phyloP scores from a whole-genome alignment of 1,284 basidiomycete species.

The Vanrija humicola region DNA sequence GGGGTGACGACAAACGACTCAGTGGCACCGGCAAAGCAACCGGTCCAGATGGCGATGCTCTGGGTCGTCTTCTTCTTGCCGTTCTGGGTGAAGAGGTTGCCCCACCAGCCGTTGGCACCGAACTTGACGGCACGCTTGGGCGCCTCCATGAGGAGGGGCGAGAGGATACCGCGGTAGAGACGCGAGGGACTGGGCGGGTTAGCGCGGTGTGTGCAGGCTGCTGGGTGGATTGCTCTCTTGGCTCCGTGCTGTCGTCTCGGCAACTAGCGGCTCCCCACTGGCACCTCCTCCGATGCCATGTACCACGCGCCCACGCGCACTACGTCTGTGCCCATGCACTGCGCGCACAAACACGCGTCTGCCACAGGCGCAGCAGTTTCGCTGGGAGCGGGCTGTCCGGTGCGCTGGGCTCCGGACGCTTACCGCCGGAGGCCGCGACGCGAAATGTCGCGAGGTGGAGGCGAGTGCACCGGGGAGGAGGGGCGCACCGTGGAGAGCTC shows the following conservation, averaged over 20 bases:
- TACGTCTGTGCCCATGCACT: too few species aligned
- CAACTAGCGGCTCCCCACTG: neutral
- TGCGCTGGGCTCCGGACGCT: too few species aligned
- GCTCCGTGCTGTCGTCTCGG: neutral
- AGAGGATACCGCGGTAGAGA: constrained; percentile 89
- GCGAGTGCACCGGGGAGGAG: too few species aligned
- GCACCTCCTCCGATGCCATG: too few species aligned
- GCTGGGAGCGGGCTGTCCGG: too few species aligned
- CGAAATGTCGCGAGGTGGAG: neutral
- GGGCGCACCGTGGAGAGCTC: too few species aligned
- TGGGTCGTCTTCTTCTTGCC: constrained; percentile 85
- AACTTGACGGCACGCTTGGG: constrained; percentile 97
- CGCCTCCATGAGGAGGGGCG: constrained; percentile 91
- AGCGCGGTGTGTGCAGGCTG: neutral
- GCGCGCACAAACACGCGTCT: too few species aligned
- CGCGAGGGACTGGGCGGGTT: constrained; percentile 60
- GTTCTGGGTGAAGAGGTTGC: constrained; percentile 55
- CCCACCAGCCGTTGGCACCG: constrained; percentile 71
- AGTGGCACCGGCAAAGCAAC: constrained; percentile 89
- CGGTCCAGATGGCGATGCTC: constrained; percentile 78
- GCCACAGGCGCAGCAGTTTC: too few species aligned
- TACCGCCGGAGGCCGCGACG: too few species aligned
- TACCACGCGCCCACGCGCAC: too few species aligned
- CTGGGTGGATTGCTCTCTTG: neutral
- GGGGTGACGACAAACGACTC: constrained; percentile 85